Percentiles rank a stretch among this genome's conserved stretches.
phyloP scores from a whole-genome alignment of 768 basidiomycete genomes.

The Boletus sp. region DNA sequence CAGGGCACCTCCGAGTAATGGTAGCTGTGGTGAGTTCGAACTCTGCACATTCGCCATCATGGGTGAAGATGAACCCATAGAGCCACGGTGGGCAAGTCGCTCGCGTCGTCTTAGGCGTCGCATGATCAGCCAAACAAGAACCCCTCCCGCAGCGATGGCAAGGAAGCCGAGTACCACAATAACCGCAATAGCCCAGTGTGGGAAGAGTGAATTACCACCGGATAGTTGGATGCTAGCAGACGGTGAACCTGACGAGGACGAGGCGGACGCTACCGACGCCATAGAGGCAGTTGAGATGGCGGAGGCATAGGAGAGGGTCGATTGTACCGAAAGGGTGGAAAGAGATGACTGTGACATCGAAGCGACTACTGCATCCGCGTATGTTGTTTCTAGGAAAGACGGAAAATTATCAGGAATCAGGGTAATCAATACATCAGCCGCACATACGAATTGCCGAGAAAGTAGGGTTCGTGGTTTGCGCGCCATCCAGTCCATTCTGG shows the following conservation, averaged over 20 bases:
- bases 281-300: slow-evolving; percentile 39
- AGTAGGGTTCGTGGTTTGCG: slow-evolving; percentile 62
- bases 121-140: slow-evolving; percentile 71
- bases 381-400: slow-evolving; percentile 62
- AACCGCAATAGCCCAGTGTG: slow-evolving; percentile 90
- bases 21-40: slow-evolving; percentile 43
- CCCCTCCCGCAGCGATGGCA: slow-evolving; percentile 67
- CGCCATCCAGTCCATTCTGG: slow-evolving; percentile 54
- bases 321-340: slow-evolving; percentile 35
- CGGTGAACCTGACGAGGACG: slow-evolving; percentile 20
- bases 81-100: slow-evolving; percentile 57
- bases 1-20: slow-evolving; percentile 40
- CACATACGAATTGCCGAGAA: slow-evolving; percentile 81
- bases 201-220: slow-evolving; percentile 48
- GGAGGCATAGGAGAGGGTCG: slow-evolving; percentile 27
- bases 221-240: slow-evolving; percentile 48
- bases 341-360: slow-evolving; percentile 46
- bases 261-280: slow-evolving; percentile 36
- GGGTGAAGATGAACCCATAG: slow-evolving; percentile 77
- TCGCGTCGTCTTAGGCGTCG: slow-evolving; percentile 60
- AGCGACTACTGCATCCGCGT: slow-evolving; percentile 61
- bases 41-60: slow-evolving; percentile 71
- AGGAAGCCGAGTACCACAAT: slow-evolving; percentile 84
- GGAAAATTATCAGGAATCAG: slow-evolving; percentile 8
- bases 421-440: background rate